phyloP scores from a whole-genome alignment of 352 stramenopile genomes.

The Pythium sp. region DNA sequence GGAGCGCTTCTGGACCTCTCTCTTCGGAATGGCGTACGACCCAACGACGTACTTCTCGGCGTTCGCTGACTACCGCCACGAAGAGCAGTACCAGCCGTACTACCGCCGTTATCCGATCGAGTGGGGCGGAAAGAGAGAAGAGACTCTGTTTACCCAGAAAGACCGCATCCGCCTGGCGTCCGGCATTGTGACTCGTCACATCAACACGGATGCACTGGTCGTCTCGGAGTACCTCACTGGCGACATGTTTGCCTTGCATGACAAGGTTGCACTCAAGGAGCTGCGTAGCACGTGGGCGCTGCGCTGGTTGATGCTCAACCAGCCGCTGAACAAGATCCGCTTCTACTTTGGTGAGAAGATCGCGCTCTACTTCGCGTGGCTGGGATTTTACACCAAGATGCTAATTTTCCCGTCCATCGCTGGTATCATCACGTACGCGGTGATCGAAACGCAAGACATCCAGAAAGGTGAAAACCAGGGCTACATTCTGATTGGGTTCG shows the following conservation, averaged over 20 bases:
- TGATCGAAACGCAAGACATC: conserved; percentile 43
- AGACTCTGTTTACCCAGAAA: conserved; percentile 80
- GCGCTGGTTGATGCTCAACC: conserved; percentile 69
- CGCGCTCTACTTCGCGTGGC: conserved; percentile 90
- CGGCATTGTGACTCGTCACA: conserved; percentile 72
- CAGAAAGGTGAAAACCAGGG: conserved; percentile 46
- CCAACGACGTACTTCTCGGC: conserved; percentile 78
- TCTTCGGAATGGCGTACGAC: conserved; percentile 71
- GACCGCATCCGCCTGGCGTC: conserved; percentile 73
- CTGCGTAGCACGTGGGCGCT: conserved; percentile 74
- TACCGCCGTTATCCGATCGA: conserved; percentile 78
- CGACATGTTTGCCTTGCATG: conserved; percentile 89
- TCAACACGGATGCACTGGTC: conserved; percentile 69
- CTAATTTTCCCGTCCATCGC: conserved; percentile 75
- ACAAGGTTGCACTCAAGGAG: conserved; percentile 61
- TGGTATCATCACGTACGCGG: conserved; percentile 75
- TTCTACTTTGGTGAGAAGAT: conserved; percentile 92
- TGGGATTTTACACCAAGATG: conserved; percentile 94
- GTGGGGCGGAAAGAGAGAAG: conserved; percentile 62
- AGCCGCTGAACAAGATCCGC: conserved; percentile 86
- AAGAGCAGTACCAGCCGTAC: conserved; percentile 72
- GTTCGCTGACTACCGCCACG: conserved; percentile 73
- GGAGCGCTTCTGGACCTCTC: conserved; percentile 49
- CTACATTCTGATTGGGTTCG: conserved; percentile 77
- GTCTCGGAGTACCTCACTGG: conserved; percentile 49